phyloP scores from a whole-genome alignment of 1,139 yeast genomes.

The Hansenula lynferdii region DNA sequence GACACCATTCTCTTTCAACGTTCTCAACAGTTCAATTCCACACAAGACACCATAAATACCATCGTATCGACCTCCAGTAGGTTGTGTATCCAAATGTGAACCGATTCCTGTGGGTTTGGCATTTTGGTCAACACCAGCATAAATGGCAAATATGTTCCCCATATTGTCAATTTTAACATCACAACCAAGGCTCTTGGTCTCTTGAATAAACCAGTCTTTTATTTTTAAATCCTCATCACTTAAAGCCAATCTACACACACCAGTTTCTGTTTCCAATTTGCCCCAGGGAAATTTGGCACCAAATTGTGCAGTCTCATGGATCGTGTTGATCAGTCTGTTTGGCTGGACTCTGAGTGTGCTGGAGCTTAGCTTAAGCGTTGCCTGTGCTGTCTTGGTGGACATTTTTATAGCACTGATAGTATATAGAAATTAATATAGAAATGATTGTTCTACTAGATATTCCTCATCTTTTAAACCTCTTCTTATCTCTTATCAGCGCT shows the following conservation, averaged over 20 bases:
- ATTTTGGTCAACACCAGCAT: slow-evolving; percentile 47
- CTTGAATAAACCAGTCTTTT: slow-evolving; percentile 62
- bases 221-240: slow-evolving; percentile 58
- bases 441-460: too few relatives aligned
- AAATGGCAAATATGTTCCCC: slow-evolving; percentile 64
- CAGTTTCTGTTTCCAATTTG: slow-evolving; percentile 48
- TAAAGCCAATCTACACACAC: slow-evolving; percentile 58
- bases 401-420: background rate
- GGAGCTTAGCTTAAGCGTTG: slow-evolving; percentile 8
- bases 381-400: slow-evolving; percentile 6
- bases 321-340: slow-evolving; percentile 47
- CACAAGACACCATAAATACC: slow-evolving; percentile 66
- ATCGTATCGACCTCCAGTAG: slow-evolving; percentile 75
- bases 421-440: too few relatives aligned
- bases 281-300: slow-evolving; percentile 68
- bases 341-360: slow-evolving; percentile 25
- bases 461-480: too few relatives aligned
- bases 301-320: slow-evolving; percentile 56
- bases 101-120: slow-evolving; percentile 62
- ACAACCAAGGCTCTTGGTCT: slow-evolving; percentile 52
- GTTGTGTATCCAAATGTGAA: slow-evolving; percentile 73
- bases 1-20: slow-evolving; percentile 52
- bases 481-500: background rate
- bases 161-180: slow-evolving; percentile 52
- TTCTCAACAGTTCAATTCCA: slow-evolving; percentile 62